Percentiles rank a stretch among this genome's conserved stretches.
These are phyloP conservation scores for Kwoniella botswanensis DNA, from an alignment of 768 basidiomycete species.

Conservation along the genomic window DNA sequence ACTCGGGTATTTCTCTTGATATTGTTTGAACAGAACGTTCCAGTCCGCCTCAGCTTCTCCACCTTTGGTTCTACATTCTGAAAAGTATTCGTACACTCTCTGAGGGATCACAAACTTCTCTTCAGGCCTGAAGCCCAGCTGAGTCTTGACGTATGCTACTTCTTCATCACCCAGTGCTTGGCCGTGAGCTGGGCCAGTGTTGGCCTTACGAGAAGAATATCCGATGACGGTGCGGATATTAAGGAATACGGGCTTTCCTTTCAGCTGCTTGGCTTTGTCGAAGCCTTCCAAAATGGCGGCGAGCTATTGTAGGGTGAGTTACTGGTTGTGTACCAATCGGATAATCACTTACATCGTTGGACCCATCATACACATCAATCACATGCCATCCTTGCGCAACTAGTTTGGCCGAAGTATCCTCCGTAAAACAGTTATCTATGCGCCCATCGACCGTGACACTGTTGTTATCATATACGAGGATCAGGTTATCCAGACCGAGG, in stretches of 20 bases:
- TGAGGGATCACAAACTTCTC: slow-evolving; percentile 49
- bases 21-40: slow-evolving; percentile 41
- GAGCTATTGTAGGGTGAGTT: slow-evolving; percentile 30
- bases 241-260: slow-evolving; percentile 52
- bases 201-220: slow-evolving; percentile 45
- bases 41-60: slow-evolving; percentile 44
- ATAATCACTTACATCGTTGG: slow-evolving; percentile 38
- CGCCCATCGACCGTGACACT: slow-evolving; percentile 53
- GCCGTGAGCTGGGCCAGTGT: slow-evolving; percentile 51
- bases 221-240: slow-evolving; percentile 57
- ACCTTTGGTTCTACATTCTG: slow-evolving; percentile 41
- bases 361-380: slow-evolving; percentile 53
- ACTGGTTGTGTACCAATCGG: neutral
- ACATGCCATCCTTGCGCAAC: slow-evolving; percentile 49
- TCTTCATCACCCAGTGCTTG: slow-evolving; percentile 54
- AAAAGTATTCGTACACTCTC: slow-evolving; percentile 54
- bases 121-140: slow-evolving; percentile 49
- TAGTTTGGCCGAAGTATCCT: slow-evolving; percentile 56
- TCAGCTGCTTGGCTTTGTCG: slow-evolving; percentile 48
- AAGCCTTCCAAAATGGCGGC: slow-evolving; percentile 46
- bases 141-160: slow-evolving; percentile 51
- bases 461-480: slow-evolving; percentile 57
- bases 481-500: slow-evolving; percentile 53
- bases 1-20: slow-evolving; percentile 35
- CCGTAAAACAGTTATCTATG: slow-evolving; percentile 55